Percentiles rank a stretch among this genome's conserved stretches.
These are phyloP conservation scores for Morella rubra DNA, from an alignment of 306 rosid genomes.

Conservation along the genomic window DNA sequence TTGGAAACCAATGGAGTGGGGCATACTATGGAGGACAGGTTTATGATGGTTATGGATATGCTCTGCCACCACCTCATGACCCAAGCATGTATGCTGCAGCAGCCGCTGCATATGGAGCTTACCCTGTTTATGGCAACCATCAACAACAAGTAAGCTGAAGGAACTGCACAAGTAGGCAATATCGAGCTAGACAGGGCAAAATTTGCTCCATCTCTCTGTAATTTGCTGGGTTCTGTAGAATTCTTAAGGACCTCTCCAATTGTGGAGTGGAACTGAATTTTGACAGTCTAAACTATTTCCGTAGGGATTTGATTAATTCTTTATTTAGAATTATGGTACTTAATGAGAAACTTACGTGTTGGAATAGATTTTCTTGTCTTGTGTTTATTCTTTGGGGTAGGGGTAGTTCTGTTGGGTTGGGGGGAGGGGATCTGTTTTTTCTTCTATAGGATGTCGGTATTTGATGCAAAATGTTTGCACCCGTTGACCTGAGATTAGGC, in stretches of 20 bases:
- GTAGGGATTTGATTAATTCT: conserved; percentile 61
- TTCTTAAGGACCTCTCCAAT: conserved; percentile 61
- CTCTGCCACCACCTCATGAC: conserved; percentile 75
- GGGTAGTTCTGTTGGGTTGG: too few relatives aligned
- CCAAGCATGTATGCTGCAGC: conserved; percentile 69
- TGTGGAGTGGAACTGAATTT: conserved; percentile 86
- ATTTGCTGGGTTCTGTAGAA: conserved; percentile 50
- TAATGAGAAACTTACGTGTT: conserved; percentile 36
- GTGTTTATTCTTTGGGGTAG: too few relatives aligned
- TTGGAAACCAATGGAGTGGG: conserved; percentile 70
- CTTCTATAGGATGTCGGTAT: too few relatives aligned
- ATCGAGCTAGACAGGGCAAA: conserved; percentile 29
- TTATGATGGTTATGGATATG: conserved; percentile 88
- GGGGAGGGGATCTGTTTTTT: too few relatives aligned
- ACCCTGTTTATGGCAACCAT: conserved; percentile 81
- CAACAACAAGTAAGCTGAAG: conserved; percentile 94
- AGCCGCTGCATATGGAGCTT: conserved; percentile 72
- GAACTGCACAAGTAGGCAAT: conserved; percentile 37
- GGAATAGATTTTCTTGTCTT: conserved; percentile 34
- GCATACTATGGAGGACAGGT: conserved; percentile 75
- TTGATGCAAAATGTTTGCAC: too few relatives aligned
- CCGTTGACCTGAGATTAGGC: too few relatives aligned
- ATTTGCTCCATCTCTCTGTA: conserved; percentile 38
- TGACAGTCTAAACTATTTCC: conserved; percentile 57
- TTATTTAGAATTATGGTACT: conserved; percentile 46